phyloP scores from a whole-genome alignment of 257 asterid genomes.

The Solanum habrochaites region DNA sequence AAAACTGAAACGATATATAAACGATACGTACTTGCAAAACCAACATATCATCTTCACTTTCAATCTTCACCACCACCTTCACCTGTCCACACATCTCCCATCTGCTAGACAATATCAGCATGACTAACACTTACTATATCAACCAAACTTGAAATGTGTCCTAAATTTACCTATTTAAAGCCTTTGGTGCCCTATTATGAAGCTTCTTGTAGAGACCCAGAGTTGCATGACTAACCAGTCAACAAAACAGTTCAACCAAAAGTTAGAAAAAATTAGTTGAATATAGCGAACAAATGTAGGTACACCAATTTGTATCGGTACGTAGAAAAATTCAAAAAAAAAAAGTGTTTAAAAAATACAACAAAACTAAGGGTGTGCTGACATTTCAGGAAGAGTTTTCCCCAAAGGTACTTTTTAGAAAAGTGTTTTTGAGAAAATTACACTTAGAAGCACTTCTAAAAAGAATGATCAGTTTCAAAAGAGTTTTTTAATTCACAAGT shows the following conservation, averaged over 20 bases:
- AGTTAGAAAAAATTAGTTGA: background rate
- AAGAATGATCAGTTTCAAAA: background rate
- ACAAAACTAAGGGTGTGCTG: background rate
- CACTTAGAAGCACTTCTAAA: background rate
- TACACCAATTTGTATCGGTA: background rate
- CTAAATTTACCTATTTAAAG: slow-evolving; percentile 55
- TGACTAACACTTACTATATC: background rate
- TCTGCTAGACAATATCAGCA: slow-evolving; percentile 27
- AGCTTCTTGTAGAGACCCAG: slow-evolving; percentile 89
- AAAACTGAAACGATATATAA: background rate
- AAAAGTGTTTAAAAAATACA: background rate
- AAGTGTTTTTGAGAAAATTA: background rate
- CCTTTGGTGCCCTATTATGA: slow-evolving; percentile 67
- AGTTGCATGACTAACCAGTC: slow-evolving; percentile 68
- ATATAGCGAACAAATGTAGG: background rate
- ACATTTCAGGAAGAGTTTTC: background rate
- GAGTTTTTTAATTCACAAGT: background rate
- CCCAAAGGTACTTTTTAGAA: background rate
- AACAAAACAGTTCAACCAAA: slow-evolving; percentile 1
- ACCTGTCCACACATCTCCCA: slow-evolving; percentile 99
- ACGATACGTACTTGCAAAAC: slow-evolving; percentile 53
- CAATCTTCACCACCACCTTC: slow-evolving; percentile 89
- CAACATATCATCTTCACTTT: slow-evolving; percentile 81
- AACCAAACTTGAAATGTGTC: background rate
- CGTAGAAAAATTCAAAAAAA: background rate